A percentile compares a stretch with the other conserved stretches of the same genome.
Evolutionary conservation across 2,329 filamentous ascomycete genomes (phyloP).

Genomic region (Penicillium decumbens): DNA sequence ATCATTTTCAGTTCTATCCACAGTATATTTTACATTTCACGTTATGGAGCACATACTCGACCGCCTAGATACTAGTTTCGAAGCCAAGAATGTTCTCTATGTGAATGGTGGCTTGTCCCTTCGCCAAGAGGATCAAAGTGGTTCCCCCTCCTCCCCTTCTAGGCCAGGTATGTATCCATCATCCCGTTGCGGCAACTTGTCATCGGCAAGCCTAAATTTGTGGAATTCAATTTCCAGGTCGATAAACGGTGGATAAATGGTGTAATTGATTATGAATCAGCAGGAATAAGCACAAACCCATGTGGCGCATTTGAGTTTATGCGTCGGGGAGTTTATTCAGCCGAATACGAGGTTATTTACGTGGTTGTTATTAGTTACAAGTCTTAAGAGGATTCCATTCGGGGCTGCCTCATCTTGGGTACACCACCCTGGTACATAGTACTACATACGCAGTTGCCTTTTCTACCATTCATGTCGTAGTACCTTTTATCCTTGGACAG

Average conservation of each 20-base stretch:
- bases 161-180: not conserved
- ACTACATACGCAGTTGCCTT: not conserved
- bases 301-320: constrained; percentile 21
- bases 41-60: too few relatives aligned
- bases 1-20: not conserved
- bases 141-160: not conserved
- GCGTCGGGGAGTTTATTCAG: constrained; percentile 16
- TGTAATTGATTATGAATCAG: constrained; percentile 13
- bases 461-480: not conserved
- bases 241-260: constrained; percentile 16
- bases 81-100: constrained; percentile 5
- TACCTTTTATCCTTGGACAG: constrained; percentile 17
- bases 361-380: not conserved
- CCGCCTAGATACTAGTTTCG: not conserved
- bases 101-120: constrained; percentile 8
- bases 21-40: too few relatives aligned
- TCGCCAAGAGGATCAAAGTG: constrained; percentile 10
- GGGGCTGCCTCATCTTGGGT: not conserved
- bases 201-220: constrained; percentile 21
- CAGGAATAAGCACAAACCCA: constrained; percentile 15
- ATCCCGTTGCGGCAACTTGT: constrained; percentile 15
- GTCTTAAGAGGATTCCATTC: not conserved
- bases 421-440: not conserved
- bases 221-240: too few relatives aligned
- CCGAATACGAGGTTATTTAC: constrained; percentile 16